Evolutionary conservation across 2,329 filamentous ascomycete genomes (phyloP).

Genomic region (Pseudogymnoascus sp.): DNA sequence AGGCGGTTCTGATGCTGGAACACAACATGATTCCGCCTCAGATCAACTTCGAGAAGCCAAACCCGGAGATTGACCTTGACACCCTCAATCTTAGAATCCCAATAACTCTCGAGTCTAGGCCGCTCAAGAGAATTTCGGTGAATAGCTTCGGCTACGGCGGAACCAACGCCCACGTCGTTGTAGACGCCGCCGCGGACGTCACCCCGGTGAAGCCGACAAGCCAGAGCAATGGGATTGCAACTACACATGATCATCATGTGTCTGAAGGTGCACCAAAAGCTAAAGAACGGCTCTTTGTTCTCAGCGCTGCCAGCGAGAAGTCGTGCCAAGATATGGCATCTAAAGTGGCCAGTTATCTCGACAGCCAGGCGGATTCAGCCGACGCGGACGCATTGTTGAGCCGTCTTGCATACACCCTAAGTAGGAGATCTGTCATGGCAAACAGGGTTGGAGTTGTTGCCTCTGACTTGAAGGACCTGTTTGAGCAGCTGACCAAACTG

Average conservation of each 20-base stretch:
- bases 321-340: background rate
- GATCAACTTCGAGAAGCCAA: slow-evolving; percentile 27
- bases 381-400: background rate
- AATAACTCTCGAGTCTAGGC: background rate
- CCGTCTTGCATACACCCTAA: slow-evolving; percentile 14
- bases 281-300: background rate
- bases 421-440: background rate
- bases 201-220: background rate
- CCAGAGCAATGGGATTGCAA: background rate
- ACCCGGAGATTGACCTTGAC: slow-evolving; percentile 13
- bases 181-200: slow-evolving; percentile 17
- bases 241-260: background rate
- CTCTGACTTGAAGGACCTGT: background rate
- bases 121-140: slow-evolving; percentile 14
- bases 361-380: background rate
- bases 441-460: background rate
- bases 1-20: slow-evolving; percentile 25
- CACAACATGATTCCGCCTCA: slow-evolving; percentile 25
- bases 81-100: background rate
- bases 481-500: background rate
- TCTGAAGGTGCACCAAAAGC: background rate
- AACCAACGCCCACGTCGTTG: slow-evolving; percentile 39
- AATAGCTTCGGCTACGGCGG: slow-evolving; percentile 36
- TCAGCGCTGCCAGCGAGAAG: background rate
- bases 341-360: background rate